Percentiles rank a stretch among this genome's conserved stretches.
phyloP scores from a whole-genome alignment of 345 rosid species.

The Lumnitzera littorea region DNA sequence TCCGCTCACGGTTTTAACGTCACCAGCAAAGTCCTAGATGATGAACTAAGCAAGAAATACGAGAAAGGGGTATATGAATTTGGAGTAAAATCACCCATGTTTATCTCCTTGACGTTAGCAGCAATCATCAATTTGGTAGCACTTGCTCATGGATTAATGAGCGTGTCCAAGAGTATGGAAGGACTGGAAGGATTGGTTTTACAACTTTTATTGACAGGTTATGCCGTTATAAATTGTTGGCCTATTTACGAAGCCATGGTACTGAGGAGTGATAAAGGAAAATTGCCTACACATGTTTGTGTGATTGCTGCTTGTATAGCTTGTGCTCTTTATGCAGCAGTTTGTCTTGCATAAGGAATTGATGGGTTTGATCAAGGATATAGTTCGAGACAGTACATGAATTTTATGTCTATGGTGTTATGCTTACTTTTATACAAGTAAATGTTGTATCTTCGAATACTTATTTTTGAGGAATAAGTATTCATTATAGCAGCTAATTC shows the following conservation, averaged over 20 bases:
- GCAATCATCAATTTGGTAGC: constrained; percentile 48
- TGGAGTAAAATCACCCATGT: constrained; percentile 47
- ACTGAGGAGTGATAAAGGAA: constrained; percentile 52
- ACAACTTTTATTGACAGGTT: constrained; percentile 38
- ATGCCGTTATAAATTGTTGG: constrained; percentile 35
- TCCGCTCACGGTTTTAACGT: constrained; percentile 39
- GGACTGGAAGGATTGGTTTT: constrained; percentile 17
- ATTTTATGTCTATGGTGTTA: no score
- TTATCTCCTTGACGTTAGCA: constrained; percentile 29
- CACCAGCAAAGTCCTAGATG: constrained; percentile 48
- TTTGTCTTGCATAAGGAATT: constrained; percentile 13
- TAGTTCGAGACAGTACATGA: no score
- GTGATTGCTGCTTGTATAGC: constrained; percentile 21
- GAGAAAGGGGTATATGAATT: constrained; percentile 54
- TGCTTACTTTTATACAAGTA: no score
- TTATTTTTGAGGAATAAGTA: no score
- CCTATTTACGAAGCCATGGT: constrained; percentile 59
- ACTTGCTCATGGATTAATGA: constrained; percentile 19
- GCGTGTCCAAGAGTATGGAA: neutral
- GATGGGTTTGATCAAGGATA: no score
- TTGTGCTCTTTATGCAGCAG: constrained; percentile 13
- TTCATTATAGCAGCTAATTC: no score
- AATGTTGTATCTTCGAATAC: no score
- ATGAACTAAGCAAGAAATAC: constrained; percentile 46
- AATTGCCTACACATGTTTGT: constrained; percentile 26